phyloP scores from a whole-genome alignment of 2,329 filamentous ascomycete genomes.

The Coniella vitis region DNA sequence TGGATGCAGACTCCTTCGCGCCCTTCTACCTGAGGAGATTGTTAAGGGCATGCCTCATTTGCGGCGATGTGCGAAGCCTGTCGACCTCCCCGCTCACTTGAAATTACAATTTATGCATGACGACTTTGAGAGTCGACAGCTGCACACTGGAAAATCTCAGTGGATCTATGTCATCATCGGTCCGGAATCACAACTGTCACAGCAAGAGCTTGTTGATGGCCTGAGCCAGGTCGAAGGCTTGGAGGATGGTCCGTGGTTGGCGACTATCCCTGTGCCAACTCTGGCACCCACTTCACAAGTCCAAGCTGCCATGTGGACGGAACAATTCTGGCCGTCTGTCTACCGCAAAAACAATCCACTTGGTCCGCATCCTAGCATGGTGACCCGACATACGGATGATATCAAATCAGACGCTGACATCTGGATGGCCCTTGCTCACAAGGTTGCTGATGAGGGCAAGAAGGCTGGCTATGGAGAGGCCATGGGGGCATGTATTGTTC shows the following conservation, averaged over 20 bases:
- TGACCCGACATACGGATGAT: conserved; percentile 62
- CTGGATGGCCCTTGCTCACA: conserved; percentile 63
- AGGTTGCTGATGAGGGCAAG: conserved; percentile 54
- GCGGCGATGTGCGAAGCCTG: conserved; percentile 67
- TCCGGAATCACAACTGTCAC: conserved; percentile 43
- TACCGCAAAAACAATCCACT: conserved; percentile 86
- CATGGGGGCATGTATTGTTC: conserved; percentile 70
- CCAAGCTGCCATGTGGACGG: conserved; percentile 68
- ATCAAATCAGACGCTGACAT: conserved; percentile 56
- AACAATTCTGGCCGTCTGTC: conserved; percentile 74
- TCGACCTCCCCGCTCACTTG: conserved; percentile 59
- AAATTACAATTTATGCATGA: conserved; percentile 56
- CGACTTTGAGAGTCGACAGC: conserved; percentile 44
- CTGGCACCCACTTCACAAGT: conserved; percentile 68
- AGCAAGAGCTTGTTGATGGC: conserved; percentile 43
- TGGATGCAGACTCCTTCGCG: conserved; percentile 43
- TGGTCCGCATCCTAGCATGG: conserved; percentile 71
- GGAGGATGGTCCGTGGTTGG: conserved; percentile 44
- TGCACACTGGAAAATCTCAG: conserved; percentile 53
- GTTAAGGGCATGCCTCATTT: conserved; percentile 64
- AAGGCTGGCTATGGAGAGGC: conserved; percentile 56
- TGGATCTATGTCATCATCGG: conserved; percentile 54
- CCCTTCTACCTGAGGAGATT: conserved; percentile 51
- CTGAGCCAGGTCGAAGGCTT: conserved; percentile 44
- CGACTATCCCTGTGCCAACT: conserved; percentile 61